Conservation (phyloP, 352 stramenopile genomes). For the Globisporangium sylvaticum region DNA sequence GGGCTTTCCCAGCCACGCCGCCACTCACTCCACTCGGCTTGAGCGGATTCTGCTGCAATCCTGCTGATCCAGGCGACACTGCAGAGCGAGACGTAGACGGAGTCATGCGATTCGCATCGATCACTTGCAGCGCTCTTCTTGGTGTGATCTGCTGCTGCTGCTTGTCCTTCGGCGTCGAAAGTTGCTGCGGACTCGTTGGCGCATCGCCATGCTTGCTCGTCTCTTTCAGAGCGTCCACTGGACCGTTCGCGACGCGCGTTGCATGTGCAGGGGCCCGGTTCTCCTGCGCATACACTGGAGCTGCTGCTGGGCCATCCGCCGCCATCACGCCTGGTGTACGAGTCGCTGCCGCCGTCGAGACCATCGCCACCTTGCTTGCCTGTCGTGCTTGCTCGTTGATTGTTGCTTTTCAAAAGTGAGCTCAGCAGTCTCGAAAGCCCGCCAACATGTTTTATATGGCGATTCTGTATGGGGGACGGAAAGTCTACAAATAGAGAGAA, state of each 20-base stretch:
- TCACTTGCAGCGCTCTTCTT: constrained; percentile 10
- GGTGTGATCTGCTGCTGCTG: neutral
- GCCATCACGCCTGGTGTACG: neutral
- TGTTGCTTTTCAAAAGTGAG: constrained; percentile 13
- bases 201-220: constrained; percentile 13
- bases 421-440: neutral
- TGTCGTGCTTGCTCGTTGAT: constrained; percentile 2
- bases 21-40: neutral
- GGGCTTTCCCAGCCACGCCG: neutral
- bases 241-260: constrained; percentile 1
- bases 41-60: neutral
- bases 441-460: neutral
- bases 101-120: constrained; percentile 12
- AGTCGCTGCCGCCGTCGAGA: constrained; percentile 6
- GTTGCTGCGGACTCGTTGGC: neutral
- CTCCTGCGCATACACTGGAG: constrained; percentile 24
- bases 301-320: neutral
- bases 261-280: constrained; percentile 24
- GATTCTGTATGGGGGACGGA: neutral
- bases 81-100: neutral
- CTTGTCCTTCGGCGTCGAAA: neutral
- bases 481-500: constrained; percentile 7
- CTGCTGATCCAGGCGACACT: too few species aligned
- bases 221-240: constrained; percentile 9
- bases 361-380: constrained; percentile 18